Conservation (phyloP, 306 rosid genomes). For the Malus sieversii region DNA sequence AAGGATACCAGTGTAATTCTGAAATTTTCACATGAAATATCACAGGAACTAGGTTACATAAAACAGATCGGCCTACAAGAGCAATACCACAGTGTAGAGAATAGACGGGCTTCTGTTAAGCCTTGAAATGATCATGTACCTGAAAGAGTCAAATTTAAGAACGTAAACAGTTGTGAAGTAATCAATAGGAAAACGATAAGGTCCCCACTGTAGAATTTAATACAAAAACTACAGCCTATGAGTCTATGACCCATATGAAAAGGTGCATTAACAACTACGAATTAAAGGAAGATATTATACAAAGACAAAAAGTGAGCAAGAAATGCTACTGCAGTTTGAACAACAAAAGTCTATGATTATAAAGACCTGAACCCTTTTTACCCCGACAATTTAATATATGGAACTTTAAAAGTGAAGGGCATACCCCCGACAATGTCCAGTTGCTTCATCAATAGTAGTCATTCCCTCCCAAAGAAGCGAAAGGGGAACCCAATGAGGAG, state of each 20-base stretch:
- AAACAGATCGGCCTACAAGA: conserved; percentile 11
- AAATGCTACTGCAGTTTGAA: not conserved
- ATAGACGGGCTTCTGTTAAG: conserved; percentile 61
- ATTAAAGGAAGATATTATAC: not conserved
- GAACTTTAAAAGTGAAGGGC: conserved; percentile 1
- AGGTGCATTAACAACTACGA: not conserved
- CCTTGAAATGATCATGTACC: conserved; percentile 83
- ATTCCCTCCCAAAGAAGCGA: conserved; percentile 74
- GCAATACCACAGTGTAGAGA: conserved; percentile 82
- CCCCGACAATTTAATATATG: not conserved
- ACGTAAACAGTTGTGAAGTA: conserved; percentile 22
- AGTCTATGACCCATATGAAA: not conserved
- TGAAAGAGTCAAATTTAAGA: conserved; percentile 37
- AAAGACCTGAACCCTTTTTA: not conserved
- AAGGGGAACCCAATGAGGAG: conserved; percentile 96
- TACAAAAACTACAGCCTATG: not conserved
- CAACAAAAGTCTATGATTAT: not conserved
- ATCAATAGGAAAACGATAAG: not conserved
- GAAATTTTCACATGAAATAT: not conserved
- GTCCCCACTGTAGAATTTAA: no score
- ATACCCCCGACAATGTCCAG: conserved; percentile 77
- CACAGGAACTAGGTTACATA: conserved; percentile 2
- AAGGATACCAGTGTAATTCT: not conserved
- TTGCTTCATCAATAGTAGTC: conserved; percentile 59
- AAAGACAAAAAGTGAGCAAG: not conserved